Percentiles rank a stretch among this genome's conserved stretches.
Evolutionary conservation across 2,329 filamentous ascomycete species (phyloP).

Genomic region (Aspergillus sp.): DNA sequence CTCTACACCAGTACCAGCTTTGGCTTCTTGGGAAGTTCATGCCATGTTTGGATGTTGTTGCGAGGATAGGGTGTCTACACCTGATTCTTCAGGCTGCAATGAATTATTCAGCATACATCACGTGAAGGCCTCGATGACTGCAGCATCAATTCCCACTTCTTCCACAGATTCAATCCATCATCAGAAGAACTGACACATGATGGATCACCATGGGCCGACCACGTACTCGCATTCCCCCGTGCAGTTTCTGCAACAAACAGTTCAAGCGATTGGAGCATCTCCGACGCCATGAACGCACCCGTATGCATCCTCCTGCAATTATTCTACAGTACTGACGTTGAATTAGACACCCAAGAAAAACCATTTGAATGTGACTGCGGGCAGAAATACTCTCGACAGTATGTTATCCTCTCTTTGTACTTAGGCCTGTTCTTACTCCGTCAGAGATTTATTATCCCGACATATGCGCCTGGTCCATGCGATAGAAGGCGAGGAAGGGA

Average conservation of each 20-base stretch:
- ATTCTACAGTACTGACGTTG: constrained; percentile 5
- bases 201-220: no score
- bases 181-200: no score
- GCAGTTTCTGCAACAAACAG: constrained; percentile 24
- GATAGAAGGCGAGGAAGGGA: neutral
- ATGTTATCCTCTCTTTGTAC: constrained; percentile 4
- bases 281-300: constrained; percentile 23
- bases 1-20: no score
- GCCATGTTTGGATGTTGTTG: no score
- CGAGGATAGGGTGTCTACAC: no score
- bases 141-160: no score
- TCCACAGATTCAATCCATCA: no score
- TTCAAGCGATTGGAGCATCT: constrained; percentile 31
- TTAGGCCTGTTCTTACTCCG: neutral
- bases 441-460: constrained; percentile 12
- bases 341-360: constrained; percentile 29
- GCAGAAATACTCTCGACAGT: constrained; percentile 25
- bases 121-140: no score
- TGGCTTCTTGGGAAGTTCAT: no score
- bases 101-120: no score
- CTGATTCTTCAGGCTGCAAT: no score
- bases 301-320: constrained; percentile 1
- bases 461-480: constrained; percentile 9
- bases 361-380: constrained; percentile 29
- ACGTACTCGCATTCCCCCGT: constrained; percentile 5